Evolutionary conservation across 345 rosid species (phyloP).

Genomic region (Isatis tinctoria): DNA sequence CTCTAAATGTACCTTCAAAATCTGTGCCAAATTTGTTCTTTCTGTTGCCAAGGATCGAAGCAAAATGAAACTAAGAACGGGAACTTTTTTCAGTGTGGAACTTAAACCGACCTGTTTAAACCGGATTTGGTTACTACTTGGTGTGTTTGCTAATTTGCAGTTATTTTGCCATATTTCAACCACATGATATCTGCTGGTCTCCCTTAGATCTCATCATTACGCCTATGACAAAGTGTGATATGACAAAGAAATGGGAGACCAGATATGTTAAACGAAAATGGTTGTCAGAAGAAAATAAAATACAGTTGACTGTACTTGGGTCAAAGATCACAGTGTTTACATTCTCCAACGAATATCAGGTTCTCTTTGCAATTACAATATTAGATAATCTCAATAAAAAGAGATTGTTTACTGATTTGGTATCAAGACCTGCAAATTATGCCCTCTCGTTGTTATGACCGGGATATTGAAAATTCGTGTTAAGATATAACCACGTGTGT

Average conservation of each 20-base stretch:
- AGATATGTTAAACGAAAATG: not conserved
- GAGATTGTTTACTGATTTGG: not conserved
- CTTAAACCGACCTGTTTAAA: not conserved
- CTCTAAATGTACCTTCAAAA: conserved; percentile 4
- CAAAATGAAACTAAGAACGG: not conserved
- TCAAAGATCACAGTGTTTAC: conserved; percentile 8
- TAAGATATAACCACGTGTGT: not conserved
- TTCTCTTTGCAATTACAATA: not conserved
- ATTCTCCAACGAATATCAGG: not conserved
- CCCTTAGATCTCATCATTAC: not conserved
- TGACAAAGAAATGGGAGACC: not conserved
- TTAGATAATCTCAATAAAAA: not conserved
- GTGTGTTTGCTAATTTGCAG: no score
- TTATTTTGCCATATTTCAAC: not conserved
- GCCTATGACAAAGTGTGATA: not conserved
- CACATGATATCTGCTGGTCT: not conserved
- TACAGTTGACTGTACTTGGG: conserved; percentile 10
- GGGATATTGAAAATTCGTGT: not conserved
- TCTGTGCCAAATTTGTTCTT: not conserved
- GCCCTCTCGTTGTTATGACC: not conserved
- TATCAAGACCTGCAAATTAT: not conserved
- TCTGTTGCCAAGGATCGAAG: not conserved
- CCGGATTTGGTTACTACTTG: no score
- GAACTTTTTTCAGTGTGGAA: not conserved
- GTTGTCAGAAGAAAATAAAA: not conserved